Percentiles rank a stretch among this genome's conserved stretches.
Evolutionary conservation across 2,329 filamentous ascomycete species (phyloP).

Genomic region (Colletotrichum echinochloae): DNA sequence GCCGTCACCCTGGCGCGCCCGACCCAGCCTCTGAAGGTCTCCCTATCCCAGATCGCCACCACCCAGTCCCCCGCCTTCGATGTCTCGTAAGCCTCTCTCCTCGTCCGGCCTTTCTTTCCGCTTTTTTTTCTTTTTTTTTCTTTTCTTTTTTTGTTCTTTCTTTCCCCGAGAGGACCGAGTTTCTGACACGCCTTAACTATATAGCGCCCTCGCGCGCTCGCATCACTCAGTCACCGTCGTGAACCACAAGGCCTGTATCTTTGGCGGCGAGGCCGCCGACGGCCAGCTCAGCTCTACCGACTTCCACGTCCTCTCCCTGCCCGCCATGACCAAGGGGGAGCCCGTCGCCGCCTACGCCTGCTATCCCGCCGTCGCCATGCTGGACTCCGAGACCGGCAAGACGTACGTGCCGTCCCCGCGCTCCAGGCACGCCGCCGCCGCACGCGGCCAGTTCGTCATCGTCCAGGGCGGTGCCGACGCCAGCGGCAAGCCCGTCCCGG

Average conservation of each 20-base stretch:
- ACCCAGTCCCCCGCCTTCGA: constrained; percentile 44
- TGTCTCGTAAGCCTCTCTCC: constrained; percentile 45
- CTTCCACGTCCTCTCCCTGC: constrained; percentile 64
- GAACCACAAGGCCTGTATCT: constrained; percentile 66
- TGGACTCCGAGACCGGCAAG: constrained; percentile 45
- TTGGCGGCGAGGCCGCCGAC: constrained; percentile 59
- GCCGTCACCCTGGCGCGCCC: constrained; percentile 62
- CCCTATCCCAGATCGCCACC: constrained; percentile 59
- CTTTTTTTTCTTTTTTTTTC: no score
- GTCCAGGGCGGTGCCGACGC: constrained; percentile 53
- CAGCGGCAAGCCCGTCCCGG: constrained; percentile 46
- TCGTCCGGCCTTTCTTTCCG: no score
- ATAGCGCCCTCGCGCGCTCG: constrained; percentile 57
- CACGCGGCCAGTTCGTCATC: constrained; percentile 48
- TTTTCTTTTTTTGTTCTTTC: no score
- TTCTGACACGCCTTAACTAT: not conserved
- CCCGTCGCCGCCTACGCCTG: constrained; percentile 45
- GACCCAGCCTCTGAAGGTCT: constrained; percentile 63
- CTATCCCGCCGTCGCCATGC: constrained; percentile 48
- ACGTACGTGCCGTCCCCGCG: constrained; percentile 49
- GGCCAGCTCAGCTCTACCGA: constrained; percentile 60
- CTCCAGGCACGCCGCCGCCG: constrained; percentile 52
- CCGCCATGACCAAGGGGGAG: constrained; percentile 52
- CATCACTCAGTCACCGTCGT: constrained; percentile 65
- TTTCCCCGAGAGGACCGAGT: no score